phyloP scores from a whole-genome alignment of 2,329 filamentous ascomycete genomes.

The Dactylellina sp. region DNA sequence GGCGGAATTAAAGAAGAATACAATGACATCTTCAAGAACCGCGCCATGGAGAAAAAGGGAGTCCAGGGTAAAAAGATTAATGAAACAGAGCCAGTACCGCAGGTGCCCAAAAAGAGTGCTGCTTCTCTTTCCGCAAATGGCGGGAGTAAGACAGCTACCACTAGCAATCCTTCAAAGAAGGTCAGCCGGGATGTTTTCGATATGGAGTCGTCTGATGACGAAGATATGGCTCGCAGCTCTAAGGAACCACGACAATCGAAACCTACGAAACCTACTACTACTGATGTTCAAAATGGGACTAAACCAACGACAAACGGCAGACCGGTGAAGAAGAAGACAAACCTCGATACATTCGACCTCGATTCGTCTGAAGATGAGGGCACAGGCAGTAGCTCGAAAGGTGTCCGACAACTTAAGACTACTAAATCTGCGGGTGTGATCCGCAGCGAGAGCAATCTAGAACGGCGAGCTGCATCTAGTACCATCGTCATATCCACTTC shows the following conservation, averaged over 20 bases:
- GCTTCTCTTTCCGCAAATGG: neutral
- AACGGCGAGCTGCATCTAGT: neutral
- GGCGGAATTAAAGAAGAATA: slow-evolving; percentile 46
- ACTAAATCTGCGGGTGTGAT: slow-evolving; percentile 4
- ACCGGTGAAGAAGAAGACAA: slow-evolving; percentile 8
- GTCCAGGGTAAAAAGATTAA: slow-evolving; percentile 1
- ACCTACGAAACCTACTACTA: neutral
- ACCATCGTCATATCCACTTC: neutral
- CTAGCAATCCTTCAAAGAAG: slow-evolving; percentile 22
- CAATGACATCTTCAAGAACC: slow-evolving; percentile 52
- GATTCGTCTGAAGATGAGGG: slow-evolving; percentile 21
- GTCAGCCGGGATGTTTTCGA: slow-evolving; percentile 28
- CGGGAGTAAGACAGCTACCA: neutral
- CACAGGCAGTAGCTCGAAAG: slow-evolving; percentile 1
- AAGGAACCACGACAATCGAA: slow-evolving; percentile 15
- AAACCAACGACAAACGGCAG: neutral
- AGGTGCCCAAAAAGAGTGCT: slow-evolving; percentile 5
- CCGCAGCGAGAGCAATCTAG: slow-evolving; percentile 9
- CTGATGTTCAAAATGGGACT: neutral
- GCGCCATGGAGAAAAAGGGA: slow-evolving; percentile 47
- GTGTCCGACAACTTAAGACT: neutral
- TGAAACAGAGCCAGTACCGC: slow-evolving; percentile 17
- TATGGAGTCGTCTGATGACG: slow-evolving; percentile 41
- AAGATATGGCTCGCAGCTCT: slow-evolving; percentile 4
- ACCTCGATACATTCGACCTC: slow-evolving; percentile 10